Conservation (phyloP, 208 protist species). For the Leishmania amazonensis region DNA sequence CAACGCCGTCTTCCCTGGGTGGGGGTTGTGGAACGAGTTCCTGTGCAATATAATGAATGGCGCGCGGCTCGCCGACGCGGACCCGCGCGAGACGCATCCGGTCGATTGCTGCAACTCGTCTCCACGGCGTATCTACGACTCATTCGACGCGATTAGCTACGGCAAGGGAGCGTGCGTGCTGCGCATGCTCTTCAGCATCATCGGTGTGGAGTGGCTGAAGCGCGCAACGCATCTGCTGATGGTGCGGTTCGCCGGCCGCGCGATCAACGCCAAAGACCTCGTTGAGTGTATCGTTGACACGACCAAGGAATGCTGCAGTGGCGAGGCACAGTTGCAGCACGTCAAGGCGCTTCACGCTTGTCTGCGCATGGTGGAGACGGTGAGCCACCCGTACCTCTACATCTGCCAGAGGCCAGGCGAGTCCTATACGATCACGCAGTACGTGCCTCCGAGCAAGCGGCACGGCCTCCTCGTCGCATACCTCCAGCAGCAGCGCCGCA, state of each 20-base stretch:
- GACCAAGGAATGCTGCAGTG: slow-evolving; percentile 7
- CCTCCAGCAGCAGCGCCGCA: slow-evolving; percentile 15
- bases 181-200: slow-evolving; percentile 69
- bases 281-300: slow-evolving; percentile 42
- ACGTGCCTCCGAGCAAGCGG: slow-evolving; percentile 18
- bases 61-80: slow-evolving; percentile 44
- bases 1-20: slow-evolving; percentile 75
- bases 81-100: slow-evolving; percentile 42
- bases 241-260: slow-evolving; percentile 27
- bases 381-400: slow-evolving; percentile 53
- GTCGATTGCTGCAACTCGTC: slow-evolving; percentile 41
- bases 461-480: slow-evolving; percentile 27
- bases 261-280: slow-evolving; percentile 45
- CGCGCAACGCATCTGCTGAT: slow-evolving; percentile 41
- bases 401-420: slow-evolving; percentile 25
- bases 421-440: slow-evolving; percentile 46
- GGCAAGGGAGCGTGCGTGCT: slow-evolving; percentile 79
- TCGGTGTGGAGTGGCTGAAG: slow-evolving; percentile 37
- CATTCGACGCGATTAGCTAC: slow-evolving; percentile 76
- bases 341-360: slow-evolving; percentile 20
- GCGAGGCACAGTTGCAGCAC: slow-evolving; percentile 21
- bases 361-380: slow-evolving; percentile 28
- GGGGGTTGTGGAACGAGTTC: slow-evolving; percentile 83
- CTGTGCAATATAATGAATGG: slow-evolving; percentile 41
- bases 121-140: slow-evolving; percentile 41